Evolutionary conservation across 1,139 yeast genomes (phyloP).

Genomic region (Insectozyma bohioensis): DNA sequence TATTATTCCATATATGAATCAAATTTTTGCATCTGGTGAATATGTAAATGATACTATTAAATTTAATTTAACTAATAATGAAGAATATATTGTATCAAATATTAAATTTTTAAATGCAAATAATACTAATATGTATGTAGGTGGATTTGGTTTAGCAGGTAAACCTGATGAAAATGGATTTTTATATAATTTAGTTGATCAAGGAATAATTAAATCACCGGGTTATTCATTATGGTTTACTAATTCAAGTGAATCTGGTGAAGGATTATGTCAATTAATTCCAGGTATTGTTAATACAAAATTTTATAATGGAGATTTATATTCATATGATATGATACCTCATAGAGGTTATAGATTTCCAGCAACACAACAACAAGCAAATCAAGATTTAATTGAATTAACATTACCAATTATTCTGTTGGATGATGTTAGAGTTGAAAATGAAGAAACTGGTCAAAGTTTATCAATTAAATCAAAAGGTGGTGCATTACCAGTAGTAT

Average conservation of each 20-base stretch:
- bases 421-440: conserved; percentile 51
- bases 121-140: conserved; percentile 24
- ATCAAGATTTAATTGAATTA: conserved; percentile 22
- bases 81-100: conserved; percentile 17
- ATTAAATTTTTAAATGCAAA: conserved; percentile 31
- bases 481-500: conserved; percentile 50
- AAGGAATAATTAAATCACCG: conserved; percentile 38
- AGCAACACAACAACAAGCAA: conserved; percentile 19
- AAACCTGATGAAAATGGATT: conserved; percentile 39
- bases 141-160: conserved; percentile 55
- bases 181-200: conserved; percentile 31
- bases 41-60: conserved; percentile 25
- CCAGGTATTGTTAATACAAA: conserved; percentile 59
- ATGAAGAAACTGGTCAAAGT: conserved; percentile 35
- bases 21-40: conserved; percentile 27
- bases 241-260: conserved; percentile 13
- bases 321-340: conserved; percentile 50
- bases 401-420: conserved; percentile 58
- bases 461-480: conserved; percentile 34
- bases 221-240: conserved; percentile 60
- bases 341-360: conserved; percentile 26
- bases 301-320: conserved; percentile 46
- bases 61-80: conserved; percentile 17
- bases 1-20: conserved; percentile 29
- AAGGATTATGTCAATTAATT: conserved; percentile 41